Evolutionary conservation across 169 alveolate species (phyloP).

Genomic region (Eimeria praecox): DNA sequence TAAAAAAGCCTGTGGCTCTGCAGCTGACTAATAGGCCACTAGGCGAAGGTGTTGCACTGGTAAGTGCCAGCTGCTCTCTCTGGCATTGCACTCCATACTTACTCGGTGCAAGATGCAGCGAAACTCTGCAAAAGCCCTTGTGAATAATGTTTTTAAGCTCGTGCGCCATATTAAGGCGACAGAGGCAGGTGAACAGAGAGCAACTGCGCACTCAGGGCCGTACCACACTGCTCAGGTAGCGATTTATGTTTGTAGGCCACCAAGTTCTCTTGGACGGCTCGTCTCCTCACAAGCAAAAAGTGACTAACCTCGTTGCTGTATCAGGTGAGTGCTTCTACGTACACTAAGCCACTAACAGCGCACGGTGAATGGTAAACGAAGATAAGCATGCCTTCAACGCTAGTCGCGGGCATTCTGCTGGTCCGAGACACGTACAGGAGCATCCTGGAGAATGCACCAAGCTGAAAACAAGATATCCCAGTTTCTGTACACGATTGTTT

Average conservation of each 20-base stretch:
- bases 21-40: background rate
- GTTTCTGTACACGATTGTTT: conserved; percentile 13
- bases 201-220: background rate
- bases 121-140: background rate
- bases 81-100: background rate
- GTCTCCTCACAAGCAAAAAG: background rate
- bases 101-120: background rate
- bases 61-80: background rate
- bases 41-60: background rate
- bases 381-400: background rate
- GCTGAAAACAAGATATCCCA: conserved; percentile 15
- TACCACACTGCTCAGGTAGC: background rate
- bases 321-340: background rate
- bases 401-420: background rate
- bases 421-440: background rate
- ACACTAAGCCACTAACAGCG: background rate
- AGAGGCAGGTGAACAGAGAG: background rate
- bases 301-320: background rate
- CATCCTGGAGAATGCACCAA: background rate
- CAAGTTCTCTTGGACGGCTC: background rate
- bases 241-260: background rate
- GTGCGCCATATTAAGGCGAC: background rate
- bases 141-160: background rate
- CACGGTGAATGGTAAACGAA: background rate
- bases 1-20: background rate